Evolutionary conservation across 257 asterid genomes (phyloP), one percentile per base, ranked within the genome.

Genomic region (Orobanche coerulescens): DNA sequence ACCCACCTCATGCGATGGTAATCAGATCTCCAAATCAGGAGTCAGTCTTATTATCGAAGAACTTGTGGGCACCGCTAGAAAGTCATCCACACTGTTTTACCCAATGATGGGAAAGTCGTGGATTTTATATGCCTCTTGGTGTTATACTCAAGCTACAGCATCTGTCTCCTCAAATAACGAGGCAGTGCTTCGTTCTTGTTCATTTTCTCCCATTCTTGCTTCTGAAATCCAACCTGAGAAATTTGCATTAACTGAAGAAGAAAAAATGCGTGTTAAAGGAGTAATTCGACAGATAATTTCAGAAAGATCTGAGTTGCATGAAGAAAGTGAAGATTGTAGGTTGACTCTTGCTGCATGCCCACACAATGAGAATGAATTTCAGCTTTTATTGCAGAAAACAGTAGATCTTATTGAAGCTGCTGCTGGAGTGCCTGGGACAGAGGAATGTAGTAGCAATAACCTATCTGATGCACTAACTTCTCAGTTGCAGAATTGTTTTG

Each of bases 121-220:
- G 97, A 81, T 93, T 71, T 74, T 81, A 78, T 93, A 81, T 75
- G 98, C 95, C 50, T 86, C 95, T 18, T 93, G 98, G 98, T 88
- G 98, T 76, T 89, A 79, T 68, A 51, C 66, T 70, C 95, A 83
- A 76, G 97, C 97, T 69, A 83, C 62, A 56, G 73, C 82, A 61
- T 81, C 83, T 39, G 64, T 84, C 67, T 66, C 87, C 61, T 69
- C 81, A 47, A 69, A 71, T 18, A 48, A 64, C 43, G 79, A 78
- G 65, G 43, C 55, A 25, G 74, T 73, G 64, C 78, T 77, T 71
- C 76, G 50, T 59, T 84, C 81, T 55, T 78, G 84, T 73, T 82
- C 94, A 23, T 78, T 76, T 76, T 83, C 95, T 42, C 72, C 91
- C 40, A 49, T 79, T 73, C 87, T 78, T 81, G 78, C 77, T 78